Percentiles rank a stretch among this genome's conserved stretches.
Conservation (phyloP, 345 rosid genomes). For the Aquilaria malaccensis region DNA sequence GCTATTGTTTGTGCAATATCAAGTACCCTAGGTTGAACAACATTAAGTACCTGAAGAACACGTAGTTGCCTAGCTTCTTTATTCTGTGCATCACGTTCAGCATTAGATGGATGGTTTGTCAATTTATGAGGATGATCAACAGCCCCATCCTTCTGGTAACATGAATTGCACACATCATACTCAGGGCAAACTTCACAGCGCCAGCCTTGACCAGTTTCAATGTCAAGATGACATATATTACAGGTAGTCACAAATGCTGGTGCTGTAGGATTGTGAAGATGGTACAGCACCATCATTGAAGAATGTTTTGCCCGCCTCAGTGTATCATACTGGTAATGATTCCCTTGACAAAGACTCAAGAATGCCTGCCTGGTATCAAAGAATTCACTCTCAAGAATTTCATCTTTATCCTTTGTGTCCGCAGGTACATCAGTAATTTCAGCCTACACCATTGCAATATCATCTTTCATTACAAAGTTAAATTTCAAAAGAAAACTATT, state of each 20-base stretch:
- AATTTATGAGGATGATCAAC: constrained; percentile 93
- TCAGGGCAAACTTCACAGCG: constrained; percentile 97
- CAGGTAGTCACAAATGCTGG: constrained; percentile 98
- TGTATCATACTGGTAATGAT: constrained; percentile 98
- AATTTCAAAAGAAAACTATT: background rate
- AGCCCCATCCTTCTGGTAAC: constrained; percentile 76
- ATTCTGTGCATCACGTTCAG: constrained; percentile 95
- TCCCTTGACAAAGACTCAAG: constrained; percentile 97
- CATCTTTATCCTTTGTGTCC: constrained; percentile 92
- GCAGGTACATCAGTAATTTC: constrained; percentile 58
- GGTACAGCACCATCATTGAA: constrained; percentile 99
- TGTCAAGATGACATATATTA: constrained; percentile 76
- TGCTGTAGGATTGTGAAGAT: constrained; percentile 97
- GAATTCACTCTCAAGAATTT: constrained; percentile 95
- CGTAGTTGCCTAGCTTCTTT: constrained; percentile 93
- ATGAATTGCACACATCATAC: constrained; percentile 84
- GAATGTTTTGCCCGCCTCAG: constrained; percentile 98
- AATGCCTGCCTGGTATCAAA: constrained; percentile 98
- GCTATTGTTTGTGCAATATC: too few relatives aligned
- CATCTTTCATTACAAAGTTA: constrained; percentile 15
- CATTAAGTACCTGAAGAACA: constrained; percentile 58
- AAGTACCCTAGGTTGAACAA: background rate
- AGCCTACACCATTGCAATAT: constrained; percentile 36
- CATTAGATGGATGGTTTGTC: constrained; percentile 82
- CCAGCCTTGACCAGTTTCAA: constrained; percentile 99